Evolutionary conservation across 768 basidiomycete species (phyloP), one percentile per base, ranked within the genome.

Genomic region (Lactarius deliciosus): DNA sequence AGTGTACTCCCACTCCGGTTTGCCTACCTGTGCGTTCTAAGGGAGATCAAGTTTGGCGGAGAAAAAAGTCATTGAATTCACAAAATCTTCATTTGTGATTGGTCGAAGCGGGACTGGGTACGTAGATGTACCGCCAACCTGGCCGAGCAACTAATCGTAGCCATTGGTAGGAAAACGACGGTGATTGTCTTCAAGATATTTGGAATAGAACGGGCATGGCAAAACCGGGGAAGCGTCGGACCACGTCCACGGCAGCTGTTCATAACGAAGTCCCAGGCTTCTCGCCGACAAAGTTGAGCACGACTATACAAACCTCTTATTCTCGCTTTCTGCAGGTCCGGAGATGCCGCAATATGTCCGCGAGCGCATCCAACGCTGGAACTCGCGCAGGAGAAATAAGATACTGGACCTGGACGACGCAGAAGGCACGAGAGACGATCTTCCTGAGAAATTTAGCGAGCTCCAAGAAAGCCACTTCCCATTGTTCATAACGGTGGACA

Each of bases 181-280:
- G 87, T 88, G 0, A 89, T 91, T 82, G 76, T 91, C 1, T 88
- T 87, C 78, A 90, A 89, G 74, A 90, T 91, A 82, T 78, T 90
- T 2, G 81, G 83, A 1, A 83, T 89, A 9, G 86, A 91, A 68
- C 76, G 82, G n/a, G 79, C 83, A 4, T 86, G 81, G 76, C 74
- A 82, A 45, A 66, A 78, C 30, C 74, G 76, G 28, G 74, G 73
- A 11, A 76, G 73, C 18, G 68, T 74, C 2, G 73, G 78, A 43
- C 72, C 76, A 0, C 85, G 82, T 70, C 85, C 86, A 3, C 81
- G 88, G 16, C 90, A 91, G 70, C 73, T 91, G 15, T 91, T 91
- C 66, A 83, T 91, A 2, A 91, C 90, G 0, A 86, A 89, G 71
- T 91, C 89, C 2, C 80, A 80, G n/a, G n/a, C 78, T 85, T 16